Evolutionary conservation across 345 rosid species (phyloP).

Genomic region (Citrus cavaleriei): DNA sequence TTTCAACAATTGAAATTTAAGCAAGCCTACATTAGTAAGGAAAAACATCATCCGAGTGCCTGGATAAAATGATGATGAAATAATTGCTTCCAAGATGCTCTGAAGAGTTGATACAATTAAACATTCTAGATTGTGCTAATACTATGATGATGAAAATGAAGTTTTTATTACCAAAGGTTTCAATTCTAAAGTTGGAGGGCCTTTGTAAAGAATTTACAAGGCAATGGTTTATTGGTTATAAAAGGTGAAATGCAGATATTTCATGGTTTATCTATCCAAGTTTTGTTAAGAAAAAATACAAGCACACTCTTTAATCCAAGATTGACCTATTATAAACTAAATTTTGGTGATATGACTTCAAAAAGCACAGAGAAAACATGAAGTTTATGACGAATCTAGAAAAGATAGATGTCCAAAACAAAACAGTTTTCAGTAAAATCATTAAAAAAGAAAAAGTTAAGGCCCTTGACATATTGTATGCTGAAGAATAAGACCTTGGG

Average conservation of each 20-base stretch:
- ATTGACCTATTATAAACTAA: neutral
- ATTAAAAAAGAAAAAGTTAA: neutral
- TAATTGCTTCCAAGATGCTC: neutral
- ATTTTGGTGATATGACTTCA: neutral
- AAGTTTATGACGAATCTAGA: neutral
- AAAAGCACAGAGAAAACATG: neutral
- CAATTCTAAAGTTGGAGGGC: neutral
- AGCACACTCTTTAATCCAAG: neutral
- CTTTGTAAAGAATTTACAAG: neutral
- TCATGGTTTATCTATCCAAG: neutral
- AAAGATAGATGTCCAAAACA: neutral
- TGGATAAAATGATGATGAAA: neutral
- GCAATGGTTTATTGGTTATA: neutral
- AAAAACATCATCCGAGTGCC: neutral
- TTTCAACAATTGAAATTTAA: neutral
- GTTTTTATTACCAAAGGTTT: neutral
- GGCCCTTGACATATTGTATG: slow-evolving; percentile 6
- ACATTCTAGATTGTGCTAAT: neutral
- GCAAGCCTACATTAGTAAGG: neutral
- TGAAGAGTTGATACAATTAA: neutral
- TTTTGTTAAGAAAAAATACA: neutral
- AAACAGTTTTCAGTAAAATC: neutral
- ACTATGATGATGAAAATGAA: neutral
- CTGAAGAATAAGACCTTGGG: slow-evolving; percentile 55
- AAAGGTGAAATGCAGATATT: neutral